Evolutionary conservation across 345 rosid genomes (phyloP).

Genomic region (Erucastrum elatum): DNA sequence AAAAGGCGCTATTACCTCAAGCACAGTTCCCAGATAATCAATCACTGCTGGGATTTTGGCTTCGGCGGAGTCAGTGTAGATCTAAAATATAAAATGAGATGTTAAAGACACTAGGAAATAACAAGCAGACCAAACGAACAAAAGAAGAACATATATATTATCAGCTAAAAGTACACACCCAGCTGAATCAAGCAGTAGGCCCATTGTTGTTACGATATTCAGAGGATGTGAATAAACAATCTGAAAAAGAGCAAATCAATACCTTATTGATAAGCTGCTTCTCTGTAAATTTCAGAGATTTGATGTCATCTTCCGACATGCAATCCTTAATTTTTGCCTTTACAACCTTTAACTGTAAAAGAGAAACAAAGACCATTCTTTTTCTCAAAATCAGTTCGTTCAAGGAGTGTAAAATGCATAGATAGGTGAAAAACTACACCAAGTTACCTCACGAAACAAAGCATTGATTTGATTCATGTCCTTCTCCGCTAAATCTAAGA

Average conservation of each 20-base stretch:
- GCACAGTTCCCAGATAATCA: constrained; percentile 74
- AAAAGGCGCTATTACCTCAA: constrained; percentile 61
- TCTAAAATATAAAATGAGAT: constrained; percentile 48
- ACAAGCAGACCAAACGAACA: constrained; percentile 1
- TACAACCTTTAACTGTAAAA: constrained; percentile 66
- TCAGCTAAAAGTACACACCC: constrained; percentile 10
- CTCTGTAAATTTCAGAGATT: constrained; percentile 69
- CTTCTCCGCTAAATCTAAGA: constrained; percentile 78
- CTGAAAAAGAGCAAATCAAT: constrained; percentile 7
- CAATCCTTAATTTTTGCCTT: constrained; percentile 69
- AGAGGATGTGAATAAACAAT: constrained; percentile 4
- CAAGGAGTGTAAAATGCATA: constrained; percentile 3
- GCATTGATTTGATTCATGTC: constrained; percentile 77
- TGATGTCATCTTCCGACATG: constrained; percentile 69
- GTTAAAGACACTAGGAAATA: constrained; percentile 20
- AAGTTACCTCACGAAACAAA: constrained; percentile 77
- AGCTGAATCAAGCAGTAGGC: too few species aligned
- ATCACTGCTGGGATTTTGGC: constrained; percentile 91
- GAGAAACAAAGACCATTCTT: constrained; percentile 20
- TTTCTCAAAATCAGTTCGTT: constrained; percentile 11
- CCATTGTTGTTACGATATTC: neutral
- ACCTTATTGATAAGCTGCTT: constrained; percentile 89
- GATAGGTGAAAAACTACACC: constrained; percentile 22
- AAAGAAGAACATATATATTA: neutral
- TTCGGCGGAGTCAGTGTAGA: constrained; percentile 86